phyloP scores from a whole-genome alignment of 73 alveolate genomes.

The Tetrahymena elliotti region DNA sequence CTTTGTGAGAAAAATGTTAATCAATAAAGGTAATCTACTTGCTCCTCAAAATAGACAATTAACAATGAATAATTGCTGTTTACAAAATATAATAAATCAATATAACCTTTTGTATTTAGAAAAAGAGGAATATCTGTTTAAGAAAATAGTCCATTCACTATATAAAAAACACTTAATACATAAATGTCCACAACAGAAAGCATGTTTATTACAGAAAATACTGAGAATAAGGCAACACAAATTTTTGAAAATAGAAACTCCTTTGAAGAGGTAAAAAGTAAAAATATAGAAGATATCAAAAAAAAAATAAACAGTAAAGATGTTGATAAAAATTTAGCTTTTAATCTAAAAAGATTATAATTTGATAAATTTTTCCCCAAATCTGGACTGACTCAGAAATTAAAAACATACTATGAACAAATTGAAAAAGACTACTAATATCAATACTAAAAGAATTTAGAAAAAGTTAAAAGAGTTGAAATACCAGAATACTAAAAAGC shows the following conservation, averaged over 20 bases:
- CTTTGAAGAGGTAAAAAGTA: background rate
- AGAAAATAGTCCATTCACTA: background rate
- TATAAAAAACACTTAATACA: background rate
- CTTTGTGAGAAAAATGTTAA: background rate
- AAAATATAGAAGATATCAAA: background rate
- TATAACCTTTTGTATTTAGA: background rate
- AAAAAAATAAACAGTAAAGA: background rate
- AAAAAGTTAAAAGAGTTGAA: background rate
- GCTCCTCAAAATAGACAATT: background rate
- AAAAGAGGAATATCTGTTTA: background rate
- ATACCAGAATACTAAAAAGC: background rate
- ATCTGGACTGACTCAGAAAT: background rate
- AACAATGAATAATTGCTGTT: background rate
- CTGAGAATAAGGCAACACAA: background rate
- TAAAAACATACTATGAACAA: background rate
- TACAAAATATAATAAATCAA: background rate
- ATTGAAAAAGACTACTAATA: background rate
- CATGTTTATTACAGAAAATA: background rate
- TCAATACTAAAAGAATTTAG: background rate
- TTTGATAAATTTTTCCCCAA: background rate
- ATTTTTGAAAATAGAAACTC: background rate
- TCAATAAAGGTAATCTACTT: background rate
- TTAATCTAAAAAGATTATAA: background rate
- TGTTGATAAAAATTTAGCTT: background rate
- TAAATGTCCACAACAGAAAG: background rate